Evolutionary conservation across 129 eudicot species (phyloP), one percentile per base, ranked within the genome.

Genomic region (Ambrosia artemisiifolia): DNA sequence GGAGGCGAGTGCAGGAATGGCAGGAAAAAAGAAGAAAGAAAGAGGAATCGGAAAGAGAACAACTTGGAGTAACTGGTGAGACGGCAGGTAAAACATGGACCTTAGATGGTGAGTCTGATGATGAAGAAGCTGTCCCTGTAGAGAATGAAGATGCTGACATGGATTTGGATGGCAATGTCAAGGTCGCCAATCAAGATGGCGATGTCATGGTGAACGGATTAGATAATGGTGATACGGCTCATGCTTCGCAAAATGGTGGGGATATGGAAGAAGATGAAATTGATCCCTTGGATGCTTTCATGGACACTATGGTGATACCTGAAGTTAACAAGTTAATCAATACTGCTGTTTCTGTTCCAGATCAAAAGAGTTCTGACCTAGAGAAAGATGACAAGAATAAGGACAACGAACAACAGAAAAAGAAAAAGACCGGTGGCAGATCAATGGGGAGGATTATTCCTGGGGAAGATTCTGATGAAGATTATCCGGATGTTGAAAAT

Each of bases 1-100:
- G 97, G 82, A 88, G 97, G 78, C 84, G 97, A 71, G 97, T 91
- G 60, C 92, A 91, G 80, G 97, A 91, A 71, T 91, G 97, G 97
- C 96, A 91, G 70, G 97, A 88, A 72, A 75, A 84, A 63, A 79
- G 81, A 80, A 85, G 97, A 83, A 91, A 87, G 79, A 87, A 81
- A 36, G 95, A 91, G 84, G 92, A 91, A 83, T 76, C 89, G 4
- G 97, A 85, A 69, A 86, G 79, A 56, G 95, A 86, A 66, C 77
- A 84, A 42, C 87, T 71, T 43, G 96, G 90, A 19, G 85, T 78
- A 32, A 75, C 65, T 17, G 84, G 70, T 10, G 80, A 76, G 69
- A 72, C 70, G 16, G 84, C 87, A 24, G 97, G 92, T 16, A 91
- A 88, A 67, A 77, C 83, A 5, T 91, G 97, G 97, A 91, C 92